Evolutionary conservation across 768 basidiomycete species (phyloP).

Genomic region (Lactarius trivialis): DNA sequence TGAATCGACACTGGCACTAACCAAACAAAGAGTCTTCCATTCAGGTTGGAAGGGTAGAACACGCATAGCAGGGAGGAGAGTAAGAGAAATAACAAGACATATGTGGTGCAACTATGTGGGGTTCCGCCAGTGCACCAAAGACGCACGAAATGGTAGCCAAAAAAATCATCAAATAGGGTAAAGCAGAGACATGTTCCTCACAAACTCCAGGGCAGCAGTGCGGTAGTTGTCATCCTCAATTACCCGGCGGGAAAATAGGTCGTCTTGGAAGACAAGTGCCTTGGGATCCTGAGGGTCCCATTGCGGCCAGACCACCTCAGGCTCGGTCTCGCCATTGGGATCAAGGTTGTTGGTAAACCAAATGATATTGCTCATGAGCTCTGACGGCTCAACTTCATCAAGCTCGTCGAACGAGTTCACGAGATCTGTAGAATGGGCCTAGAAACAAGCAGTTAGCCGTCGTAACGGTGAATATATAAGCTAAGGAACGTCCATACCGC

Average conservation of each 20-base stretch:
- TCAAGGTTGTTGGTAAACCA: conserved; percentile 18
- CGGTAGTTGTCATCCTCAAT: conserved; percentile 16
- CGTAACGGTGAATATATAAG: not conserved
- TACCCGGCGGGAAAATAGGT: not conserved
- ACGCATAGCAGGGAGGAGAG: not conserved
- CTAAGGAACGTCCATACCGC: not conserved
- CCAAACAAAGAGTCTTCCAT: not conserved
- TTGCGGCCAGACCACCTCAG: conserved; percentile 17
- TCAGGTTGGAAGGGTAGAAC: not conserved
- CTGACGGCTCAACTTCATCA: not conserved
- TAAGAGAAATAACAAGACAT: not conserved
- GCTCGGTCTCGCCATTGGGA: conserved; percentile 12
- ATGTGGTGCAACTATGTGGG: no score
- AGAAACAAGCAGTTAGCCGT: not conserved
- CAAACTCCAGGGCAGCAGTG: not conserved
- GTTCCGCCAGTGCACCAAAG: no score
- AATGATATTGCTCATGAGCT: conserved; percentile 18
- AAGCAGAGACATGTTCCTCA: conserved; percentile 14
- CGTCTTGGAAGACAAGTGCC: conserved; percentile 17
- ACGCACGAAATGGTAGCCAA: no score
- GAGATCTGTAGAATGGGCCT: conserved; percentile 14
- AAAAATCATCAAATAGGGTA: conserved; percentile 11
- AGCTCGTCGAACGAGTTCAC: conserved; percentile 7
- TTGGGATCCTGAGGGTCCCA: conserved; percentile 11
- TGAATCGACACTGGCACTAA: not conserved